Base-by-base conservation (phyloP, 1,284 basidiomycete genomes). In the Laetiporus sulphureus region DNA sequence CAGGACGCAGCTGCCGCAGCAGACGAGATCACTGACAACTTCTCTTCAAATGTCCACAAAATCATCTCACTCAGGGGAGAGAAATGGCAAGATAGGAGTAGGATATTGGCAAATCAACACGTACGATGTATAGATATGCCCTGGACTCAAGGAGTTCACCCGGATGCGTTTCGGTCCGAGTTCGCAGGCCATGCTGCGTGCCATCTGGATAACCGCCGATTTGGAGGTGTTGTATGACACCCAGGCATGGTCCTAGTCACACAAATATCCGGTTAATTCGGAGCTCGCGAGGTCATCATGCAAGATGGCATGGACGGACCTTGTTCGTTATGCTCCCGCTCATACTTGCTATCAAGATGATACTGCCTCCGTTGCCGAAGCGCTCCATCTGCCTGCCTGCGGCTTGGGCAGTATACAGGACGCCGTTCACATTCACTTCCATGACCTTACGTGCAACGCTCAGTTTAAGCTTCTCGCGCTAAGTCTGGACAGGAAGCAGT, bases 301-400 rank as follows among this genome's bases (percentile, higher is more conserved):
- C 8, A 27, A 10, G 4, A 19, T 3, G 7, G 33, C 6, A 38
- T 15, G n/a, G 39, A 45, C 71, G 39, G 52, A 83, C 88, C 63
- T 67, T 77, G 67, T 91, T 91, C 40, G 87, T 87, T 50, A 92
- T 80, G 40, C 79, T 80, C 13, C 88, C 91, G 34, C 83, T 87
- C 86, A 93, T 91, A 45, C 85, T 90, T 16, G 85, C 90, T 51
- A 92, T 81, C 49, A 91, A 64, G 49, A 90, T 75, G 51, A 93
- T 89, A 52, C 86, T 90, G 1, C 88, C 90, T 12, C 72, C 70
- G n/a, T 70, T 75, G 5, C 77, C 75, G 50, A 82, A 86, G 23
- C 77, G 71, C 16, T 59, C 67, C 84, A 88, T 90, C 62, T 86
- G 78, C 43, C 77, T 70, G 5, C 86, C 88, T 8, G 81, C 87